These are phyloP conservation scores for Areca catechu DNA, from an alignment of 176 grass and related monocot genomes.

Conservation along the genomic window DNA sequence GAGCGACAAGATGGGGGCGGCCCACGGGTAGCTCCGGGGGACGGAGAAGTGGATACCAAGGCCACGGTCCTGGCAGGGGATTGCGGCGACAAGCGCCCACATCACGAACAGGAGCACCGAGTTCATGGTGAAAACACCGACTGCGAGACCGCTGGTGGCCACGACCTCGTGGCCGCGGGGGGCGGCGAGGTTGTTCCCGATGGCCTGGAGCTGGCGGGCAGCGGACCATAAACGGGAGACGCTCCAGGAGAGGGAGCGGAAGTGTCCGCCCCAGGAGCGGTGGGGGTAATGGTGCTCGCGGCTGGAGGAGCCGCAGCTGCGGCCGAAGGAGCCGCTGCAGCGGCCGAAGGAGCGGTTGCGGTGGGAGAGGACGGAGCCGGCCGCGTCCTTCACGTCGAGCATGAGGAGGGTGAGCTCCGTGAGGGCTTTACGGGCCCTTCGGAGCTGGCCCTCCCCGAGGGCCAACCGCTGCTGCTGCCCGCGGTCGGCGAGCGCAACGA, in stretches of 20 bases:
- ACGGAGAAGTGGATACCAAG: constrained; percentile 42
- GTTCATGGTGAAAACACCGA: constrained; percentile 53
- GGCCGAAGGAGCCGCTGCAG: constrained; percentile 92
- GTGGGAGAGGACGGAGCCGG: constrained; percentile 36
- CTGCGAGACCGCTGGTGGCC: constrained; percentile 30
- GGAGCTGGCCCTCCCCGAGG: constrained; percentile 49
- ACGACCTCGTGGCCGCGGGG: constrained; percentile 54
- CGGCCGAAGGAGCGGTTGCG: constrained; percentile 96
- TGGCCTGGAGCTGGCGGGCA: constrained; percentile 73
- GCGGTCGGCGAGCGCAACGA: constrained; percentile 23
- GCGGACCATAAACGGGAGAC: constrained; percentile 91
- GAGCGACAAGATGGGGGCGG: constrained; percentile 50
- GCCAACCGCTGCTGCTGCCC: constrained; percentile 3
- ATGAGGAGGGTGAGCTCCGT: constrained; percentile 70
- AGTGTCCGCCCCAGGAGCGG: constrained; percentile 39
- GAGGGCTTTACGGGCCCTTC: constrained; percentile 69
- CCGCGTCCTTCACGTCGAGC: constrained; percentile 54
- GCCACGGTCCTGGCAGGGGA: constrained; percentile 80
- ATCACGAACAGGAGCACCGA: constrained; percentile 65
- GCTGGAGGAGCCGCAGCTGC: constrained; percentile 26
- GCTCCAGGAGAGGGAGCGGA: constrained; percentile 92
- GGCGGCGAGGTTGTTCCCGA: constrained; percentile 41
- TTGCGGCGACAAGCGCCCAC: constrained; percentile 66
- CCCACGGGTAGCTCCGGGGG: constrained; percentile 63
- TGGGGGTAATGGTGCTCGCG: constrained; percentile 19